Evolutionary conservation across 257 asterid species (phyloP).

Genomic region (Nicotiana tomentosiformis): DNA sequence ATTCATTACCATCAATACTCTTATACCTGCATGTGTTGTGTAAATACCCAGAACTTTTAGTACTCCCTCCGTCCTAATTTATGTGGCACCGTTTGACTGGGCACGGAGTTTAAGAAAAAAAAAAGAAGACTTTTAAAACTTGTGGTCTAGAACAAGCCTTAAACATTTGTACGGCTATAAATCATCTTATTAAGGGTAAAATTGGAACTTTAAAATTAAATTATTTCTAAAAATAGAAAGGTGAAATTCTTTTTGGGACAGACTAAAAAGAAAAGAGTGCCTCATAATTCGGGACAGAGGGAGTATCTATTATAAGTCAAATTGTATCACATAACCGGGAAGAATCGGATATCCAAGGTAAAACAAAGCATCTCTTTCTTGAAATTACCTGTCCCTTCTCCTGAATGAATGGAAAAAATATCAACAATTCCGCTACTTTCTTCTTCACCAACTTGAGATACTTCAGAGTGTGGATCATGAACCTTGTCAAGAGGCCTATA

Average conservation of each 20-base stretch:
- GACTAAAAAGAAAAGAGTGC: too few species aligned
- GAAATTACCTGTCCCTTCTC: conserved; percentile 27
- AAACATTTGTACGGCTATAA: too few species aligned
- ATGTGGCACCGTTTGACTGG: too few species aligned
- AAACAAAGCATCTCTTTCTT: not conserved
- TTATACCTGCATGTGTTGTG: not conserved
- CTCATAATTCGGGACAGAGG: too few species aligned
- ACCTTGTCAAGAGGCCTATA: conserved; percentile 15
- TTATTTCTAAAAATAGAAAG: too few species aligned
- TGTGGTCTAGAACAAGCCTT: too few species aligned
- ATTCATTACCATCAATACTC: not conserved
- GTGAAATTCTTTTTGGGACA: too few species aligned
- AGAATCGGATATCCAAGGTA: not conserved
- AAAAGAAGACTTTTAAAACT: too few species aligned
- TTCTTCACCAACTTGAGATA: conserved; percentile 32
- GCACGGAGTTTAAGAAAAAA: too few species aligned
- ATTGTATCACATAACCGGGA: not conserved
- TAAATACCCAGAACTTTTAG: not conserved
- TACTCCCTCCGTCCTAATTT: too few species aligned
- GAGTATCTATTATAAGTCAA: not conserved
- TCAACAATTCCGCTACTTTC: conserved; percentile 33
- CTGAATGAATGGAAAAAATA: conserved; percentile 55
- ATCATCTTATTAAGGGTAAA: too few species aligned
- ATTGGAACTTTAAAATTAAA: too few species aligned
- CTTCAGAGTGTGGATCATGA: conserved; percentile 28